phyloP scores from a whole-genome alignment of 2,329 filamentous ascomycete genomes.

The Blumeriella jaapii region DNA sequence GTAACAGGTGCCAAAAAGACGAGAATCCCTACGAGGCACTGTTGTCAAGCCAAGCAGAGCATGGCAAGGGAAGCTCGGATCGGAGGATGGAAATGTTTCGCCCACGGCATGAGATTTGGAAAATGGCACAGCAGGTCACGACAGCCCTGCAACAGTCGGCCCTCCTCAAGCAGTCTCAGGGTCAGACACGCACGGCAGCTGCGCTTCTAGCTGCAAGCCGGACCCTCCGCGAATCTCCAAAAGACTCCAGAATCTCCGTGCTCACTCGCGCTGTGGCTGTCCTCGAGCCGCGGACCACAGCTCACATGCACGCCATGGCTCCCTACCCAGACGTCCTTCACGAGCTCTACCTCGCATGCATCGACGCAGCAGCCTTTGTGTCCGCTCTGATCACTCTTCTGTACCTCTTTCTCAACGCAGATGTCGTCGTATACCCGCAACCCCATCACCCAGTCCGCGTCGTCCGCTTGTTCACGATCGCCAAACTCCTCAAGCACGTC shows the following conservation, averaged over 20 bases:
- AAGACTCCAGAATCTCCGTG: not conserved
- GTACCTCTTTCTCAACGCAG: conserved; percentile 27
- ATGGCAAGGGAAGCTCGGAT: not conserved
- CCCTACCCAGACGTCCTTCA: conserved; percentile 30
- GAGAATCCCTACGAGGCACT: conserved; percentile 14
- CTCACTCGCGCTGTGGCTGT: not conserved
- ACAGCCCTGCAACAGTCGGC: too few species aligned
- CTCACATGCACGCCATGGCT: conserved; percentile 9
- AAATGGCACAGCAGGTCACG: too few species aligned
- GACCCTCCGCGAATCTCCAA: not conserved
- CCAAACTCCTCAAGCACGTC: conserved; percentile 40
- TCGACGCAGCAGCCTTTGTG: conserved; percentile 34
- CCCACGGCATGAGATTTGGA: too few species aligned
- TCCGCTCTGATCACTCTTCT: conserved; percentile 36
- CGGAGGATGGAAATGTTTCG: conserved; percentile 5
- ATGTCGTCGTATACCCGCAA: conserved; percentile 38
- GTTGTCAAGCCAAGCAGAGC: not conserved
- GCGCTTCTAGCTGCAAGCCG: not conserved
- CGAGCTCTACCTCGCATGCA: conserved; percentile 33
- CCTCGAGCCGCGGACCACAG: conserved; percentile 1
- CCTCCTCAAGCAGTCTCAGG: too few species aligned
- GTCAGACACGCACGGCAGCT: too few species aligned
- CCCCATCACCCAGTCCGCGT: conserved; percentile 40
- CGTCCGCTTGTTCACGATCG: conserved; percentile 39
- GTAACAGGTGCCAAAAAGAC: conserved; percentile 15